Base-by-base conservation (phyloP, 2,329 filamentous ascomycete genomes). In the Sporothrix pallida region DNA sequence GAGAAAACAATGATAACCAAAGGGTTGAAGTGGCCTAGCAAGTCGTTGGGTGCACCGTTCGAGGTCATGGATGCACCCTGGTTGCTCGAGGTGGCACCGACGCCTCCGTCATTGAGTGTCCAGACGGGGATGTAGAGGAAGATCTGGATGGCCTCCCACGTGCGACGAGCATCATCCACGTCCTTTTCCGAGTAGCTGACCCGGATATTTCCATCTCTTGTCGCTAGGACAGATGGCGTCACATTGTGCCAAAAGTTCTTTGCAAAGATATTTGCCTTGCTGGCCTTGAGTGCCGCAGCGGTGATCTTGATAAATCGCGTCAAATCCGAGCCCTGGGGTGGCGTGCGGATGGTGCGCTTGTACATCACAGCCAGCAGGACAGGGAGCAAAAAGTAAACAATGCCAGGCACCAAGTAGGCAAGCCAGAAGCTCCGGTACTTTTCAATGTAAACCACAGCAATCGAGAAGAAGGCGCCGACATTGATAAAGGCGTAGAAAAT, bases 361-460 rank as follows among this genome's bases (percentile, higher is more conserved):
- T 37, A 37, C 31, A 37, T 37, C 31, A 37, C 31, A 37, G 31
- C 31, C 31, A 92, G 83, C 8, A 92, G 83, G 0, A 87, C 65
- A 0, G 90, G 91, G 75, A 89, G 87, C 13, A 87, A 76, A 74
- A 87, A 85, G 81, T 91, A 91, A 78, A 91, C 81, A 74, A 88
- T 60, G 1, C 84, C 76, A 68, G 82, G 81, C 69, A 84, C 78
- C 77, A 85, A 76, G 83, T 86, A 94, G 0, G 92, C 86, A 23
- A 92, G 86, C 90, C 90, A 94, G 84, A 93, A 94, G 7, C 92
- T 91, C 65, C 93, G 86, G 75, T 92, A 93, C 79, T 92, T 91
- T 82, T 94, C 92, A 1, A 91, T 89, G 78, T 92, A 94, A 44
- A 89, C 90, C 89, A 91, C 93, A 58, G 82, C 85, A 78, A 89